These are phyloP conservation scores for Alternaria brassicicola DNA, from an alignment of 2,329 filamentous ascomycete genomes.

Conservation along the genomic window DNA sequence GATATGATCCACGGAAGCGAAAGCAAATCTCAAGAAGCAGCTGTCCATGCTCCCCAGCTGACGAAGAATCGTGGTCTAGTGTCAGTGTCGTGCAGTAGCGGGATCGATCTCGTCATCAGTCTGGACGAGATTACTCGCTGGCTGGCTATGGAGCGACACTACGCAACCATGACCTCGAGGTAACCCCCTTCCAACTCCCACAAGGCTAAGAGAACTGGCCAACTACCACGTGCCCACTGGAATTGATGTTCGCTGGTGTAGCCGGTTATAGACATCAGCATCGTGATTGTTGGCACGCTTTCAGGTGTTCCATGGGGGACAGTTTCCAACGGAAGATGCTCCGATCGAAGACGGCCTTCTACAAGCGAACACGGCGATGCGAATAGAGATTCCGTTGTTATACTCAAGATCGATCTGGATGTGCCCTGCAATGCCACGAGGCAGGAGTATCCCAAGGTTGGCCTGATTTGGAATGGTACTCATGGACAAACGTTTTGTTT, in stretches of 20 bases:
- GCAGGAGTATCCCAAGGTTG: neutral
- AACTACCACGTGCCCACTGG: neutral
- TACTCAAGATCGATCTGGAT: neutral
- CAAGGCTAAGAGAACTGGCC: neutral
- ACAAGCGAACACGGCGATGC: slow-evolving; percentile 8
- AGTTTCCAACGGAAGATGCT: slow-evolving; percentile 1
- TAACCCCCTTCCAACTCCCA: neutral
- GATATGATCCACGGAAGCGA: neutral
- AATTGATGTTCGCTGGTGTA: neutral
- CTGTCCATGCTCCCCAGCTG: neutral
- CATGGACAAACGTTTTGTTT: neutral
- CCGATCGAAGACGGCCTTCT: neutral
- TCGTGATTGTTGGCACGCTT: neutral
- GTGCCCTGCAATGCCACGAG: neutral
- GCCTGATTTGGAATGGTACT: neutral
- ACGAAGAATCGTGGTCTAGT: neutral
- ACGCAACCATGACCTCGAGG: slow-evolving; percentile 1
- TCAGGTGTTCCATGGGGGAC: neutral
- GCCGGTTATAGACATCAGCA: neutral
- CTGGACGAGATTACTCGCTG: neutral
- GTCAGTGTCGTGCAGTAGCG: slow-evolving; percentile 9
- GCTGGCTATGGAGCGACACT: neutral
- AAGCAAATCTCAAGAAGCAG: neutral
- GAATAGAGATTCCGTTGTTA: neutral
- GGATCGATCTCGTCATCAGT: slow-evolving; percentile 1